Conservation (phyloP, 2,329 filamentous ascomycete species). For the Alternaria arborescens region DNA sequence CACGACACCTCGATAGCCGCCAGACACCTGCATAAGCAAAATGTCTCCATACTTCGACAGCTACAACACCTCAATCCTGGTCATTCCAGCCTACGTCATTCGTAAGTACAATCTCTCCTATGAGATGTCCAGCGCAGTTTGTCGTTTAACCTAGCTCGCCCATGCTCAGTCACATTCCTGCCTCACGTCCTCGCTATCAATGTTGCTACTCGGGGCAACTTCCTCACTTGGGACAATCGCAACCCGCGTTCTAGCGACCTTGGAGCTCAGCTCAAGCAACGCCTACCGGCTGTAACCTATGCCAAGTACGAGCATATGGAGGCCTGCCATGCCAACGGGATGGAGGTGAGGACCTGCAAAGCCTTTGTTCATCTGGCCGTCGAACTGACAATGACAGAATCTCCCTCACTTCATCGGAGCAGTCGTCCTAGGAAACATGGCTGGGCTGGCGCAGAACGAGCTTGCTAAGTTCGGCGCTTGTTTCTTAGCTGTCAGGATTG, state of each 20-base stretch:
- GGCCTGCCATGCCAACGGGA: constrained; percentile 56
- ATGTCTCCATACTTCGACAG: constrained; percentile 30
- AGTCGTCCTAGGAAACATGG: constrained; percentile 55
- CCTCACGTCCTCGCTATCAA: too few species aligned
- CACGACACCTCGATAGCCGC: not conserved
- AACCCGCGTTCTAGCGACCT: constrained; percentile 30
- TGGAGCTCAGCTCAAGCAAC: constrained; percentile 48
- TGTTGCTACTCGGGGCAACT: too few species aligned
- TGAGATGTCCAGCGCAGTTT: not conserved
- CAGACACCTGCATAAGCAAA: not conserved
- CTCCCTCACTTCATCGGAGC: constrained; percentile 57
- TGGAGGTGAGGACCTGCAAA: constrained; percentile 43
- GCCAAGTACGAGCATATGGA: constrained; percentile 56
- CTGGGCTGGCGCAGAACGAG: constrained; percentile 44
- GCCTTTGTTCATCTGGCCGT: not conserved
- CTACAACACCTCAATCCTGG: constrained; percentile 54
- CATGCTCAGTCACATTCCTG: too few species aligned
- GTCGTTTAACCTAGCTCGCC: not conserved
- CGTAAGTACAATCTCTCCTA: constrained; percentile 9
- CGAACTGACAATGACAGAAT: constrained; percentile 33
- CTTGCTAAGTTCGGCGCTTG: constrained; percentile 48
- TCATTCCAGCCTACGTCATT: constrained; percentile 56
- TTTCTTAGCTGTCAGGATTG: constrained; percentile 48
- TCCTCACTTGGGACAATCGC: too few species aligned
- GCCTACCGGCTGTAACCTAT: constrained; percentile 49